Base-by-base conservation (phyloP, 176 grass and related monocot species). In the Hordeum vulgare region DNA sequence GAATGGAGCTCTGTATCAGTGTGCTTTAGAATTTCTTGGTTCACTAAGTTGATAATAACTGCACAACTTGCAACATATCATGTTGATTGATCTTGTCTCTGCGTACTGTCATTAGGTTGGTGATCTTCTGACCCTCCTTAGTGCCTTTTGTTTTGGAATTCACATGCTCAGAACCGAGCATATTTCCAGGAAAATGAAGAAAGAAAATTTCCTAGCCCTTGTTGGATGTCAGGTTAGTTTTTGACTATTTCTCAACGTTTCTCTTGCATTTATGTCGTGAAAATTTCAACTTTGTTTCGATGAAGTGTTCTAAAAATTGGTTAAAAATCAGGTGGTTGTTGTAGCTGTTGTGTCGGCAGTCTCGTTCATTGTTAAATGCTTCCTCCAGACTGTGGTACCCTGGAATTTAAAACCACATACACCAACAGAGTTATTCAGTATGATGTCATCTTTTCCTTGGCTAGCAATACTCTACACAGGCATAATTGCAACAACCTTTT, bases 131-230 rank as follows among this genome's bases (percentile, higher is more conserved):
- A 90, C 66, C 75, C 84, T 87, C 10, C 3, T 90, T 37, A 90
- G 84, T 2, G 75, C 89, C 31, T 90, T 87, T 63, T 56, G 49
- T 80, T 87, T 90, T 83, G 89, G 75, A 61, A 80, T 87, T 80
- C 80, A 90, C 79, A 90, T 90, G 80, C 80, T 90, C 80, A 87
- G 84, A 83, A 87, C 89, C 3, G 89, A 90, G 84, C 84, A 84
- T 75, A 84, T 90, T 75, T 79, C 81, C 1, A 74, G 68, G 79
- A 83, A 75, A 75, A 83, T 69, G 51, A 86, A 90, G 80, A 80
- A 84, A 84, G 84, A 80, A 13, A 90, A 80, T 33, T 75, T 80
- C 10, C 57, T 53, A 83, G 24, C 49, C 45, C 88, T 90, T 59
- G 68, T 86, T 79, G 84, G 88, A 80, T 90, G 88, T 59, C 57